Base-by-base conservation (phyloP, 164 flowering plant genomes). In the Magnolia officinalis region DNA sequence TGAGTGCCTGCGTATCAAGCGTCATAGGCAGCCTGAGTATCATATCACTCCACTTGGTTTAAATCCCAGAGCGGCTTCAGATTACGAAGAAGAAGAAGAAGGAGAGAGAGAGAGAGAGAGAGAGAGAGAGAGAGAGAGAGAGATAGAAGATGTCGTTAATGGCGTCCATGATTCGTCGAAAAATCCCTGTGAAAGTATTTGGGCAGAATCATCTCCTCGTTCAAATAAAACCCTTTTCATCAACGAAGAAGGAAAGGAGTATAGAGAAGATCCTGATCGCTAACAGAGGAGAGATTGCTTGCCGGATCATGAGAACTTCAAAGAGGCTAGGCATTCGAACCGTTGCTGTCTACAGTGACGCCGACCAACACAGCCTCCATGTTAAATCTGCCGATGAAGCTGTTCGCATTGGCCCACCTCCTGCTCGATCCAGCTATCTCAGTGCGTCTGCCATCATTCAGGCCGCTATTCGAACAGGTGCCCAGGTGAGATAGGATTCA, bases 261-360 rank as follows among this genome's bases (percentile, higher is more conserved):
- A 91, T 94, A 1, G 97, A 96, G 89, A 96, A 96, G 80, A 90
- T 96, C 58, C 75, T 96, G 63, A 78, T 96, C 20, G 98, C 99
- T 0, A 94, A 96, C 82, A 79, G 99, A 81, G 98, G 99, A 72
- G 99, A 96, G 75, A 92, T 96, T 1, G 98, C 97, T 11, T 92
- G 97, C 85, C 79, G 99, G 71, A 89, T 96, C 67, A 92, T 90
- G 75, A 79, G 95, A 75, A 94, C 98, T 0, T 91, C 99, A 14
- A 91, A 84, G 88, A 76, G 93, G 29, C 78, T 96, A 18, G 98
- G 99, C 59, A 90, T 96, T 65, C 83, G 85, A 50, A 92, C 99
- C 2, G 98, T 96, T 6, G 97, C 98, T 0, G 95, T 96, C 63
- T 96, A 89, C 76, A 96, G 98, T 73, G 99, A 96, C 76, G 97